phyloP scores from a whole-genome alignment of 441 rosid genomes.

The Mallotus japonicus region DNA sequence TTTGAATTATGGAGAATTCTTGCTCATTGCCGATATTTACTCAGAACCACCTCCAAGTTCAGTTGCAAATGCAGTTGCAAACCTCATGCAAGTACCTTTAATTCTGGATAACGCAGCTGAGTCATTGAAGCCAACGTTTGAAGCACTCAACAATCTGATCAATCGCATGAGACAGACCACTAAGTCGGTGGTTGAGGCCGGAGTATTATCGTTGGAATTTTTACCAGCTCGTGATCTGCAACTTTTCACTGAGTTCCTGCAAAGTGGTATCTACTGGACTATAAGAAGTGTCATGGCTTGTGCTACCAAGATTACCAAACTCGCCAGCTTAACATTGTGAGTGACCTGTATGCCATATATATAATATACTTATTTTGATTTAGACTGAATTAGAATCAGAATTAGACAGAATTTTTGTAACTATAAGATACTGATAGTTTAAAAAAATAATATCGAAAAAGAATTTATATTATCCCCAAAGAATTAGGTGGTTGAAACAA shows the following conservation, averaged over 20 bases:
- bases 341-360: slow-evolving; percentile 23
- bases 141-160: slow-evolving; percentile 48
- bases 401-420: no score
- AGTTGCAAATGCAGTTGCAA: slow-evolving; percentile 74
- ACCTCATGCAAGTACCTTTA: slow-evolving; percentile 61
- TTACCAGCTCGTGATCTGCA: slow-evolving; percentile 28
- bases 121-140: slow-evolving; percentile 37
- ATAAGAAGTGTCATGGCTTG: slow-evolving; percentile 65
- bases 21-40: slow-evolving; percentile 76
- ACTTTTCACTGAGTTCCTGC: slow-evolving; percentile 47
- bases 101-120: slow-evolving; percentile 48
- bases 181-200: slow-evolving; percentile 53
- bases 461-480: no score
- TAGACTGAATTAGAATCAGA: no score
- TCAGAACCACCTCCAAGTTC: slow-evolving; percentile 42
- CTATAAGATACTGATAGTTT: no score
- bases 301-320: slow-evolving; percentile 54
- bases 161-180: slow-evolving; percentile 58
- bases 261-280: slow-evolving; percentile 79
- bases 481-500: no score
- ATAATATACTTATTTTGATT: no score
- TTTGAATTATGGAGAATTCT: slow-evolving; percentile 79
- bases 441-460: no score
- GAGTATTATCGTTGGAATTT: slow-evolving; percentile 51
- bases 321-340: slow-evolving; percentile 56